These are phyloP conservation scores for Paramecium tetraurelia DNA, from an alignment of 73 alveolate genomes.

Conservation along the genomic window DNA sequence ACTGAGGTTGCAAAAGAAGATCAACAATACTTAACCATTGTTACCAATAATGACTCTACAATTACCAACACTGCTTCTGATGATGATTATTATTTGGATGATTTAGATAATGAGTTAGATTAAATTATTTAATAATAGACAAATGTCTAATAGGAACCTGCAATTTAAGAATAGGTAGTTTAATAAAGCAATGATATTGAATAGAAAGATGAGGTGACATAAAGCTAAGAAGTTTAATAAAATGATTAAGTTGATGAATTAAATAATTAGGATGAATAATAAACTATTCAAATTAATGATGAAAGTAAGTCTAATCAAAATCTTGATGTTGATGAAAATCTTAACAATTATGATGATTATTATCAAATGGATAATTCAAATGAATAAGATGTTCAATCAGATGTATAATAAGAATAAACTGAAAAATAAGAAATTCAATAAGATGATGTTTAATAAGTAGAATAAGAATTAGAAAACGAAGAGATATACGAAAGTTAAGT, in stretches of 20 bases:
- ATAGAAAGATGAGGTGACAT: background rate
- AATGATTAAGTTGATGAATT: background rate
- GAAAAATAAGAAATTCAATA: background rate
- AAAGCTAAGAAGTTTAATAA: background rate
- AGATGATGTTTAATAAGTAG: background rate
- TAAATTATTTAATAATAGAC: background rate
- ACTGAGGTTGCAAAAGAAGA: background rate
- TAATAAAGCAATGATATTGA: background rate
- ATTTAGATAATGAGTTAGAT: constrained; percentile 2
- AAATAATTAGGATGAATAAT: background rate
- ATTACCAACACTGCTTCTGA: background rate
- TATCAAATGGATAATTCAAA: background rate
- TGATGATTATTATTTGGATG: constrained; percentile 4
- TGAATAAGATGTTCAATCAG: background rate
- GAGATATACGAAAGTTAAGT: background rate
- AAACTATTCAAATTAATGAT: background rate
- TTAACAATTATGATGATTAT: background rate
- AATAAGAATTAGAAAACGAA: background rate
- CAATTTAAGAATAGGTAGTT: background rate
- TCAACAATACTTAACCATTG: background rate
- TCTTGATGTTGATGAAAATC: background rate
- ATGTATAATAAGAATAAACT: background rate
- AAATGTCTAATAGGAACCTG: background rate
- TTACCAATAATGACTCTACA: background rate
- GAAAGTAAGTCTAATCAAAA: background rate